These are phyloP conservation scores for Cladosporium sp. DNA, from an alignment of 2,329 filamentous ascomycete species.

Conservation along the genomic window DNA sequence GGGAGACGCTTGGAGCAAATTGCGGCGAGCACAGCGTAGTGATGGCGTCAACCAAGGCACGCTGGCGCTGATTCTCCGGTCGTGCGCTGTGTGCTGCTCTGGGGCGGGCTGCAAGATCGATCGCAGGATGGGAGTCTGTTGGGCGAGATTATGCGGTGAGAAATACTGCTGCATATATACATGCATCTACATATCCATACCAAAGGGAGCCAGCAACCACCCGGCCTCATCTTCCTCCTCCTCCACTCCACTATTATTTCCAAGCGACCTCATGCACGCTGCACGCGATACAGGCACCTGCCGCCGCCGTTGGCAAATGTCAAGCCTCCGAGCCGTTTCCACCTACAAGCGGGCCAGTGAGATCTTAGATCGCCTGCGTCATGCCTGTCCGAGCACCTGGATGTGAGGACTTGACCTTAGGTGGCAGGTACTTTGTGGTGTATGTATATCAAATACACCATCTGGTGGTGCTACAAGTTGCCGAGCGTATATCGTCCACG, in stretches of 20 bases:
- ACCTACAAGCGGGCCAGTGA: neutral
- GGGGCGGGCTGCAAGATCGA: neutral
- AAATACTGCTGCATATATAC: neutral
- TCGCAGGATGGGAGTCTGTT: neutral
- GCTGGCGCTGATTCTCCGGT: neutral
- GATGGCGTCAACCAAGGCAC: conserved; percentile 10
- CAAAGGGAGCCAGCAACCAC: neutral
- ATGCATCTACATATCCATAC: neutral
- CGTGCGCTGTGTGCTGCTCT: neutral
- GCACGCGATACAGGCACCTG: conserved; percentile 11
- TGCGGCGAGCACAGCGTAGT: conserved; percentile 8
- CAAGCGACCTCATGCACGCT: neutral
- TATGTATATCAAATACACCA: neutral
- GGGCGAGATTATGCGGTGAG: conserved; percentile 8
- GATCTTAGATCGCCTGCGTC: conserved; percentile 7
- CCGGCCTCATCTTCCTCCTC: neutral
- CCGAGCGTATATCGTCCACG: neutral
- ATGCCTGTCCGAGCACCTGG: neutral
- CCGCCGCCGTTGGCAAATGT: conserved; percentile 3
- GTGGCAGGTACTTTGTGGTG: neutral
- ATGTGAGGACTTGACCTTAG: neutral
- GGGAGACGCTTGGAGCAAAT: conserved; percentile 3
- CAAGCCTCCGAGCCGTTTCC: neutral
- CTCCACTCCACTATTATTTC: neutral
- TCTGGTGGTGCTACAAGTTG: neutral